Evolutionary conservation across 179 eudicot species (phyloP), one percentile per base, ranked within the genome.

Genomic region (Beta corolliflora): DNA sequence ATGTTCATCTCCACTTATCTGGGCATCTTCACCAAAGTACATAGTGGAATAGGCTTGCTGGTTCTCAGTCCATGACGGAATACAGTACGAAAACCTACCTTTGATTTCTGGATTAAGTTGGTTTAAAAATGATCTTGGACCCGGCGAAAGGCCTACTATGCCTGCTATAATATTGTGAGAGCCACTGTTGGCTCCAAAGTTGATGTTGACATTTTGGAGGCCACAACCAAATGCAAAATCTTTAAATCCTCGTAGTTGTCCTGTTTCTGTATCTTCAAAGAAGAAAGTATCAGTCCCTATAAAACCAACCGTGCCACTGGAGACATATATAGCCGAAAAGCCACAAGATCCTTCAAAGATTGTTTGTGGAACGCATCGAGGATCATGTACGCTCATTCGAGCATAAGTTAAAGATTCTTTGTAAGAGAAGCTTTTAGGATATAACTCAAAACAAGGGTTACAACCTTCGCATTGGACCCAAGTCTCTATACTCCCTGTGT

Each of bases 381-480:
- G 18, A 56, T 82, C 81, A 19, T 76, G 9, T 3, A 19, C 0
- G 10, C 29, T 16, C 71, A 81, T 18, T 7, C 31, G 45, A 7
- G 12, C 13, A 25, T 5, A 81, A 21, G 76, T 23, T 7, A 63
- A 1, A 0, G 84, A 81, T 3, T 7, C 10, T 19, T 4, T 10
- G 29, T 48, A 45, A 3, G 1, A 15, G 18, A 81, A 68, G 23
- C 31, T 76, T 3, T 10, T 16, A 12, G 5, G 45, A 7, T 14
- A 54, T 5, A 55, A 12, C 41, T 55, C 36, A 13, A 81, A 53
- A 81, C 83, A 81, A 16, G 83, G 80, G 71, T 81, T 48, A 36
- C 84, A 81, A 4, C 84, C 71, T 7, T 56, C 71, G 11, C 84
- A 81, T 76, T 81, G 84, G 55, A 81, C 71, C 84, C 84, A 81